These are phyloP conservation scores for Chaetomium globosum DNA, from an alignment of 2,329 filamentous ascomycete species.

Conservation along the genomic window DNA sequence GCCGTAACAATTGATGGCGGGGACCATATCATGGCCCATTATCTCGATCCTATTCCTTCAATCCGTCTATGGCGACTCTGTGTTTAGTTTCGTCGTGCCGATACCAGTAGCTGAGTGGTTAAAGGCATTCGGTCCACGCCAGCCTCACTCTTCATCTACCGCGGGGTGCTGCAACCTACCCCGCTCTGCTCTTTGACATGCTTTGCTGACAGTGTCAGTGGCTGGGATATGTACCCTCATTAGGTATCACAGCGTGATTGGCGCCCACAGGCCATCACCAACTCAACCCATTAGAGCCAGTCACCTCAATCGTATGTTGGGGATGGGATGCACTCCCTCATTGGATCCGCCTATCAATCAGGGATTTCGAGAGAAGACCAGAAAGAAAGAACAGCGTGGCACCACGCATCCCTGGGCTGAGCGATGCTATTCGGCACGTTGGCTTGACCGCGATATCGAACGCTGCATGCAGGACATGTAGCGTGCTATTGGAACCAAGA, in stretches of 20 bases:
- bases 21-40: constrained; percentile 30
- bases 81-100: neutral
- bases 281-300: no score
- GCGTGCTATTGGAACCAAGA: neutral
- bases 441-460: neutral
- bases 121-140: neutral
- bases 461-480: neutral
- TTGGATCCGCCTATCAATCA: neutral
- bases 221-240: neutral
- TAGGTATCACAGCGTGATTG: neutral
- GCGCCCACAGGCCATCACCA: neutral
- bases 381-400: neutral
- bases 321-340: neutral
- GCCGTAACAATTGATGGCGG: constrained; percentile 36
- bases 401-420: neutral
- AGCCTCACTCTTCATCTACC: neutral
- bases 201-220: neutral
- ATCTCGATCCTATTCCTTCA: neutral
- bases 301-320: neutral
- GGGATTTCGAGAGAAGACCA: neutral
- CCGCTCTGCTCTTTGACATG: neutral
- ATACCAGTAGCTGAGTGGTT: neutral
- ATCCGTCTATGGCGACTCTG: neutral
- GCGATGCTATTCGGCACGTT: neutral
- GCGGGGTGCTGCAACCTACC: neutral